Evolutionary conservation across 345 rosid species (phyloP), one percentile per base, ranked within the genome.

Genomic region (Pistacia integerrima): DNA sequence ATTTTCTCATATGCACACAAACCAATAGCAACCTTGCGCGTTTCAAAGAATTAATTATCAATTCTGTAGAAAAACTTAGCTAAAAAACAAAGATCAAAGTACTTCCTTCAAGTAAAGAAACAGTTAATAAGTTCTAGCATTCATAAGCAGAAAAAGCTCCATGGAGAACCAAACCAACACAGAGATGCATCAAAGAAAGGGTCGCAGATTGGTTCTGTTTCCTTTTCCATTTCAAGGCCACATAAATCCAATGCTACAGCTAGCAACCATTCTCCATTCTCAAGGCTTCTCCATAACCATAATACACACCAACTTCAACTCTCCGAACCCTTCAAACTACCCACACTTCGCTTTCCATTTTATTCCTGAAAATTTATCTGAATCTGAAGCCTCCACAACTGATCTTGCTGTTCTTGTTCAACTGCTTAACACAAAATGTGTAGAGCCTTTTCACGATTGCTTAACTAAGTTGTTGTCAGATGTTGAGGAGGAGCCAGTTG

Each of bases 161-260:
- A 22, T 28, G 25, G 76, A 61, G 18, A 58, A 73, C 7, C 76
- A 48, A 49, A 11, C 17, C 55, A 46, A 17, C 67, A 61, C 58
- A 10, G 30, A 48, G 14, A 73, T 46, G 76, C 36, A 74, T n/a
- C 56, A 56, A 30, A 73, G 79, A 64, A 72, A 67, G 64, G 76
- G 64, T 9, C 79, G 69, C 11, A 71, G 84, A 18, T 8, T 84
- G 38, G 56, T 81, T 16, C 74, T 84, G 2, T 78, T 84, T 49
- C 84, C 87, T 3, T 5, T 78, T 4, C 82, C 87, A 10, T 36
- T 81, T 17, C 82, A 73, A 78, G 87, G 87, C 58, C 82, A 84
- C 67, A 78, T 81, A 1, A 81, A 65, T 76, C 87, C 87, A 16
- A 84, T 84, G 82, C 80, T 81, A 7, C 84, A 81, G 38, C 87